Evolutionary conservation across 495 filamentous ascomycete genomes (phyloP).

Genomic region (Wilcoxina mikolae): DNA sequence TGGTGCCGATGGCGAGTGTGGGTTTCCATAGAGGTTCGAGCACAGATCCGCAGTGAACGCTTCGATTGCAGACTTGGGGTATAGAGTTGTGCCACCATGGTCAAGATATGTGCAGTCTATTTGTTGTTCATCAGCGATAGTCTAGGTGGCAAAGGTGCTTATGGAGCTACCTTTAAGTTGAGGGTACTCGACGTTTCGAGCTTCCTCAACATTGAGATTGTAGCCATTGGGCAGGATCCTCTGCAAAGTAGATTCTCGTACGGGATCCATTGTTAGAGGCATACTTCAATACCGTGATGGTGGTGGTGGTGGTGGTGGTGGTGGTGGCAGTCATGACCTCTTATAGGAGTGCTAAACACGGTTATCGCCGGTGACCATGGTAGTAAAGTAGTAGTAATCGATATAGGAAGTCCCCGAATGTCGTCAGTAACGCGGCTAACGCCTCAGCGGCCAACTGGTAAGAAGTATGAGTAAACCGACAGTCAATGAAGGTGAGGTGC

Average conservation of each 20-base stretch:
- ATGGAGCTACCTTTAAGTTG: slow-evolving; percentile 54
- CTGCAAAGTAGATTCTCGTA: neutral
- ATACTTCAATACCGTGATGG: no score
- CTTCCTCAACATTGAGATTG: slow-evolving; percentile 48
- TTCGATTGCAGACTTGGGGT: slow-evolving; percentile 68
- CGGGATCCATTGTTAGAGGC: neutral
- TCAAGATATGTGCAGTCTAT: slow-evolving; percentile 72
- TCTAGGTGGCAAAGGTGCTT: slow-evolving; percentile 1
- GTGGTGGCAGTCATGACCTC: no score
- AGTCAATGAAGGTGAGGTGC: no score
- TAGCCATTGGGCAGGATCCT: slow-evolving; percentile 33
- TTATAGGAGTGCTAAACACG: no score
- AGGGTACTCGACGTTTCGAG: slow-evolving; percentile 65
- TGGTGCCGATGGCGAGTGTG: slow-evolving; percentile 71
- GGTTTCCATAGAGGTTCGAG: slow-evolving; percentile 72
- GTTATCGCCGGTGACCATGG: no score
- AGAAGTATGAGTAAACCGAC: no score
- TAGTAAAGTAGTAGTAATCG: no score
- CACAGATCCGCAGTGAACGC: slow-evolving; percentile 61
- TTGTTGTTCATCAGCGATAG: neutral
- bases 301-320: neutral
- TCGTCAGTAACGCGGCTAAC: no score
- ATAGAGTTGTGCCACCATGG: slow-evolving; percentile 78
- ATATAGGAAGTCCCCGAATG: no score
- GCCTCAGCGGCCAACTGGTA: no score